Evolutionary conservation across 192 early-diverging fungal genomes (phyloP).

Genomic region (Linnemannia hyalina): DNA sequence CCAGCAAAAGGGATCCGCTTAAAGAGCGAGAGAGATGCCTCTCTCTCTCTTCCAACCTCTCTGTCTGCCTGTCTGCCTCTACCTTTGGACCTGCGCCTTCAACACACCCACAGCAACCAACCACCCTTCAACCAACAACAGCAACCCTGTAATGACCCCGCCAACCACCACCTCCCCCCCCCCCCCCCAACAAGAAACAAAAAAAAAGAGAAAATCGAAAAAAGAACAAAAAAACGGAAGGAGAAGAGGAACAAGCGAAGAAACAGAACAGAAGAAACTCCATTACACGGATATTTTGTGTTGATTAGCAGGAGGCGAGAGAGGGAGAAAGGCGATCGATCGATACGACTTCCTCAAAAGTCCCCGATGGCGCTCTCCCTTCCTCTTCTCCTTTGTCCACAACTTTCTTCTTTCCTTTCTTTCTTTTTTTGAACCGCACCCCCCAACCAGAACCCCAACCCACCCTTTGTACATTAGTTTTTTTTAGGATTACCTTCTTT

Average conservation of each 20-base stretch:
- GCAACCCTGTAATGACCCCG: background rate
- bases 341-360: background rate
- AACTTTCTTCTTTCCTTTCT: background rate
- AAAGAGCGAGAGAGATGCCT: background rate
- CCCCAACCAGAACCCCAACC: background rate
- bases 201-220: conserved; percentile 4
- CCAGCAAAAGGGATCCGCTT: conserved; percentile 34
- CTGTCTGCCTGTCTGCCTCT: background rate
- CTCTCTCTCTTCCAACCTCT: background rate
- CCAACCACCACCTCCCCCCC: background rate
- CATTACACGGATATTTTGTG: background rate
- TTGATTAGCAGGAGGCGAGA: background rate
- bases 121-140: too few species aligned
- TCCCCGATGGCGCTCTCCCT: background rate
- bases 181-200: background rate
- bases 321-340: background rate
- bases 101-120: background rate
- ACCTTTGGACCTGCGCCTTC: background rate
- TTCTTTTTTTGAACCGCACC: too few species aligned
- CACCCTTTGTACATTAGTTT: conserved; percentile 10
- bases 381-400: background rate
- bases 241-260: background rate
- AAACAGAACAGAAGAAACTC: background rate
- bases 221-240: conserved; percentile 6
- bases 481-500: background rate